A percentile compares a stretch with the other conserved stretches of the same genome.
These are phyloP conservation scores for Lipomyces oligophaga DNA, from an alignment of 805 yeast species.

Conservation along the genomic window DNA sequence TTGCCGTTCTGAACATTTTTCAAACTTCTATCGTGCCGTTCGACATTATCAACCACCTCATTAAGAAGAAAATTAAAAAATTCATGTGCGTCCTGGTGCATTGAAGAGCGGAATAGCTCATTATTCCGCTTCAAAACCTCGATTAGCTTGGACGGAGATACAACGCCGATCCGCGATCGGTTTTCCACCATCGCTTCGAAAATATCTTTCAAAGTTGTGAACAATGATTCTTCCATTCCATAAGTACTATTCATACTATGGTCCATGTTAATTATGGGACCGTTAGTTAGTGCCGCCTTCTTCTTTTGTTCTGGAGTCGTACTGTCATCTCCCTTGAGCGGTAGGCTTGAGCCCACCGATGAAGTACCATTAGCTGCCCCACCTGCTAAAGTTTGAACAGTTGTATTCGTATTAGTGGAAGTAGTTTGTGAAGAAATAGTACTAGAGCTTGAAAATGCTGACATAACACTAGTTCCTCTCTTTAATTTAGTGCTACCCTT, in stretches of 20 bases:
- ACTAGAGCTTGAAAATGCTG: conserved; percentile 10
- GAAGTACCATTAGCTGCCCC: conserved; percentile 1
- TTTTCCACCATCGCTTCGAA: conserved; percentile 81
- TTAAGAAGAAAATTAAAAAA: conserved; percentile 84
- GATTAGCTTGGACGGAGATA: conserved; percentile 73
- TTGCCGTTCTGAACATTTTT: conserved; percentile 6
- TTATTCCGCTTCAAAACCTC: conserved; percentile 77
- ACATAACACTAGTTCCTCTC: conserved; percentile 14
- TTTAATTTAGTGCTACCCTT: conserved; percentile 8
- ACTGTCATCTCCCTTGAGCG: conserved; percentile 18
- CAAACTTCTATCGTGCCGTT: conserved; percentile 32
- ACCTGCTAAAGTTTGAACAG: background rate
- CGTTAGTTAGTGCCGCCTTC: conserved; percentile 43
- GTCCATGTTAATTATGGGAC: conserved; percentile 55
- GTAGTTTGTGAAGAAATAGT: background rate
- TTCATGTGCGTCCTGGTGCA: conserved; percentile 99
- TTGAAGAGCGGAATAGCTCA: conserved; percentile 77
- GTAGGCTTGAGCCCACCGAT: conserved; percentile 8
- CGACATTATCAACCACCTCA: conserved; percentile 54
- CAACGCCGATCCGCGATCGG: conserved; percentile 68
- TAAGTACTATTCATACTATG: conserved; percentile 54
- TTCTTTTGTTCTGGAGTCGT: conserved; percentile 26
- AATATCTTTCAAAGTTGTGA: conserved; percentile 73
- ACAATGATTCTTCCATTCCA: conserved; percentile 49
- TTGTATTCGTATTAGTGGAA: background rate